A percentile compares a stretch with the other conserved stretches of the same genome.
These are phyloP conservation scores for Alternaria ventricosa DNA, from an alignment of 2,329 filamentous ascomycete species.

Conservation along the genomic window DNA sequence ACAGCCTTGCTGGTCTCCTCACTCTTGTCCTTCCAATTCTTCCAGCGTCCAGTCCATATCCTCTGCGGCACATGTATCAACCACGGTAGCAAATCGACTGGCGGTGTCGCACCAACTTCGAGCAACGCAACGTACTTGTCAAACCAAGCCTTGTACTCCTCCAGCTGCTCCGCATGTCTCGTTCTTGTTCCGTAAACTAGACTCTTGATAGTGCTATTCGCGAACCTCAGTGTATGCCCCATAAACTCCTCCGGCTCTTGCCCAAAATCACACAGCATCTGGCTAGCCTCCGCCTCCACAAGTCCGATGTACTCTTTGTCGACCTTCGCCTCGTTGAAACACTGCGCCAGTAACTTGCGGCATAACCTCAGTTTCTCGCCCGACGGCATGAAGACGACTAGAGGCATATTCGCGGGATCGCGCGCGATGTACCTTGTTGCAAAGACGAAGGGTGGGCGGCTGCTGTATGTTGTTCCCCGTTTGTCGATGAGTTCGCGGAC, in stretches of 20 bases:
- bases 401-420: conserved; percentile 53
- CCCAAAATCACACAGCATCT: conserved; percentile 57
- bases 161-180: not conserved
- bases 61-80: conserved; percentile 46
- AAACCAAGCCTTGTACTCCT: conserved; percentile 35
- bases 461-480: conserved; percentile 5
- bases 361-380: conserved; percentile 54
- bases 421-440: conserved; percentile 49
- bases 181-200: conserved; percentile 9
- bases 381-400: conserved; percentile 53
- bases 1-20: conserved; percentile 1
- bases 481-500: conserved; percentile 15
- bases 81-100: conserved; percentile 48
- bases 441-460: conserved; percentile 2
- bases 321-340: conserved; percentile 54
- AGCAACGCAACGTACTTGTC: conserved; percentile 51
- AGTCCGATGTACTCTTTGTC: conserved; percentile 53
- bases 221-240: conserved; percentile 57
- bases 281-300: conserved; percentile 57
- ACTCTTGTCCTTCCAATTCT: conserved; percentile 11
- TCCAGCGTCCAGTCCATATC: conserved; percentile 13
- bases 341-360: conserved; percentile 55
- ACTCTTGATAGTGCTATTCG: conserved; percentile 55
- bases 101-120: conserved; percentile 56
- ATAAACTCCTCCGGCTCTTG: conserved; percentile 52